Conservation (phyloP, 2,329 filamentous ascomycete genomes). For the Juglanconis oblonga region DNA sequence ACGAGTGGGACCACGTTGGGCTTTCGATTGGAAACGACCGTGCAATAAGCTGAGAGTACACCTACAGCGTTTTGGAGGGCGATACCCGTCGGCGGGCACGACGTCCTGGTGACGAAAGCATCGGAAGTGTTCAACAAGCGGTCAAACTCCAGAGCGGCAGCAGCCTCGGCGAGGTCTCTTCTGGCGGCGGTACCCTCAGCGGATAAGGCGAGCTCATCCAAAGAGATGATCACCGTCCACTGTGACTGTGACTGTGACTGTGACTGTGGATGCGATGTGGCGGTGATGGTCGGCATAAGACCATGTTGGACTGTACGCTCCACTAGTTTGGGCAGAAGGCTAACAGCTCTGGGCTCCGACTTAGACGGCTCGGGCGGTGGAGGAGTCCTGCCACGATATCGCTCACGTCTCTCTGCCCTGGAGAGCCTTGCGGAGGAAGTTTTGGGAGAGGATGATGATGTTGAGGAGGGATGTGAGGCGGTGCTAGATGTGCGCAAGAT, state of each 20-base stretch:
- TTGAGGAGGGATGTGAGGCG: neutral
- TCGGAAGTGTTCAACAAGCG: neutral
- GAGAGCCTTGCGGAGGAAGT: no score
- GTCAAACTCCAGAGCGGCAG: constrained; percentile 3
- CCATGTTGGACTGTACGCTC: neutral
- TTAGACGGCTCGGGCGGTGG: no score
- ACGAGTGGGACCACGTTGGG: neutral
- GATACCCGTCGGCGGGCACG: neutral
- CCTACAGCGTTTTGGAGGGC: neutral
- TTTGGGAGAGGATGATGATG: no score
- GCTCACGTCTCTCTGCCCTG: no score
- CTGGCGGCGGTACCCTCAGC: neutral
- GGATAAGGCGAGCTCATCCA: neutral
- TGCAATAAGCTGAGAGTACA: no score
- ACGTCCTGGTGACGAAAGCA: neutral
- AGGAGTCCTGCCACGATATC: no score
- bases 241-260: no score
- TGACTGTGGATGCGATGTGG: no score
- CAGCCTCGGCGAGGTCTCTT: neutral
- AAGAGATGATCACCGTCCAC: constrained; percentile 3
- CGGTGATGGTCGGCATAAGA: neutral
- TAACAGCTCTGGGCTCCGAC: no score
- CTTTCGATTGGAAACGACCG: neutral
- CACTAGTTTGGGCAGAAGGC: neutral
- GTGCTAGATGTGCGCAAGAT: neutral